Percentiles rank a stretch among this genome's conserved stretches.
These are phyloP conservation scores for Verticillium nonalfalfae DNA, from an alignment of 2,329 filamentous ascomycete genomes.

Conservation along the genomic window DNA sequence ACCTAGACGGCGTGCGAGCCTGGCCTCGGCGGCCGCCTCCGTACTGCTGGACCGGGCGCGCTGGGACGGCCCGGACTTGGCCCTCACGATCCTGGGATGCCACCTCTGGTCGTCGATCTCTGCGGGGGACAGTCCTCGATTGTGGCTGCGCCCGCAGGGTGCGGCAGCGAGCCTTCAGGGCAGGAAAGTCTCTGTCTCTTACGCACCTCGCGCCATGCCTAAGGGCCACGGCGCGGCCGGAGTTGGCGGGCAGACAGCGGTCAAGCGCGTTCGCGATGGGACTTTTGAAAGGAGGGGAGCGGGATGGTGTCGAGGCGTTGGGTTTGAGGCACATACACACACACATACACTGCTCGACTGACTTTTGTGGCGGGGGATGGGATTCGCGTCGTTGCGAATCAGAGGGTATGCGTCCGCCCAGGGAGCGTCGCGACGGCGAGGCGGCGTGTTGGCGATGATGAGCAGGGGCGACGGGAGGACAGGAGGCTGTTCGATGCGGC, in stretches of 20 bases:
- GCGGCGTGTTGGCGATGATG: background rate
- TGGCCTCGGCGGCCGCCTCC: slow-evolving; percentile 17
- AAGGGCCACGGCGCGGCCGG: too few species aligned
- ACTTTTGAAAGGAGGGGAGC: too few species aligned
- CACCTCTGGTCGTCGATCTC: slow-evolving; percentile 50
- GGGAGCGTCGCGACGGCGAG: background rate
- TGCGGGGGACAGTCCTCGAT: slow-evolving; percentile 22
- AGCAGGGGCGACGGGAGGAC: background rate
- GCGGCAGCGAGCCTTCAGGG: too few species aligned
- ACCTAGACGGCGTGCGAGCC: slow-evolving; percentile 27
- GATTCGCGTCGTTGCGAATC: slow-evolving; percentile 34
- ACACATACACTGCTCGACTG: slow-evolving; percentile 39
- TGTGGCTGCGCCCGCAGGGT: too few species aligned
- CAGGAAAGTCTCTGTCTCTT: too few species aligned
- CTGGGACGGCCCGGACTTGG: slow-evolving; percentile 30
- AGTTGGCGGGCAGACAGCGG: too few species aligned
- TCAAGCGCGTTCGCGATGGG: too few species aligned
- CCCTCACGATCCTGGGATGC: slow-evolving; percentile 48
- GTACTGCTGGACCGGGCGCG: slow-evolving; percentile 33
- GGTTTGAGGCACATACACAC: too few species aligned
- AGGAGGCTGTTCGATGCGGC: background rate
- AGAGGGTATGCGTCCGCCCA: slow-evolving; percentile 33
- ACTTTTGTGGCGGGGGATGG: slow-evolving; percentile 20
- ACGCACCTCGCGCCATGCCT: too few species aligned
- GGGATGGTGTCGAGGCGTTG: too few species aligned